Evolutionary conservation across 208 protist genomes (phyloP).

Genomic region (Novymonas esmeraldas): DNA sequence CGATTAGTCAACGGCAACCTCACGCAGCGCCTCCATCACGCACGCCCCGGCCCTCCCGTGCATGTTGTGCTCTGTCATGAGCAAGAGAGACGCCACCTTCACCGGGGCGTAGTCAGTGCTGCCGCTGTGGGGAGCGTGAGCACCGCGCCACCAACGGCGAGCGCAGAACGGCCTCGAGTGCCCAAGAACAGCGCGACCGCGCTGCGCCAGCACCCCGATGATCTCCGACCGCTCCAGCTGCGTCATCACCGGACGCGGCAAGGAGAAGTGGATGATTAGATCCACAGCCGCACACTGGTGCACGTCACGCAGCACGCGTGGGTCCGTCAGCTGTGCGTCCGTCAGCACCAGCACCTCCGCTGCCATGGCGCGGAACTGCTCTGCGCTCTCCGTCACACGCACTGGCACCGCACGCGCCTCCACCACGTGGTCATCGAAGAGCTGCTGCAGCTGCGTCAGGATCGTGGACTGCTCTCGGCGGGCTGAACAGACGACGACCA

Average conservation of each 20-base stretch:
- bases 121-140: not conserved
- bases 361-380: constrained; percentile 34
- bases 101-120: constrained; percentile 5
- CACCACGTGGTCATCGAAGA: constrained; percentile 28
- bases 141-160: constrained; percentile 21
- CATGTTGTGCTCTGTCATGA: constrained; percentile 71
- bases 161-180: constrained; percentile 18
- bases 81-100: constrained; percentile 34
- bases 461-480: constrained; percentile 66
- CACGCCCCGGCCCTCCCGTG: constrained; percentile 44
- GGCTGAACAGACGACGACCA: constrained; percentile 57
- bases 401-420: constrained; percentile 20
- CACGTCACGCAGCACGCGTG: constrained; percentile 28
- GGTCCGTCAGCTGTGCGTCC: constrained; percentile 52
- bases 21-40: constrained; percentile 43
- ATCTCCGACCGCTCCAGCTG: constrained; percentile 49
- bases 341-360: constrained; percentile 60
- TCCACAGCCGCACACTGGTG: constrained; percentile 27
- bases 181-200: constrained; percentile 38
- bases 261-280: constrained; percentile 59
- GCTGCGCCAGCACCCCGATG: constrained; percentile 41
- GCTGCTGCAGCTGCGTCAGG: constrained; percentile 26
- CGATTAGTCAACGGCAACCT: constrained; percentile 12
- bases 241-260: constrained; percentile 49
- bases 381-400: constrained; percentile 38